phyloP scores from a whole-genome alignment of 495 filamentous ascomycete species.

The Aspergillus ellipticus region DNA sequence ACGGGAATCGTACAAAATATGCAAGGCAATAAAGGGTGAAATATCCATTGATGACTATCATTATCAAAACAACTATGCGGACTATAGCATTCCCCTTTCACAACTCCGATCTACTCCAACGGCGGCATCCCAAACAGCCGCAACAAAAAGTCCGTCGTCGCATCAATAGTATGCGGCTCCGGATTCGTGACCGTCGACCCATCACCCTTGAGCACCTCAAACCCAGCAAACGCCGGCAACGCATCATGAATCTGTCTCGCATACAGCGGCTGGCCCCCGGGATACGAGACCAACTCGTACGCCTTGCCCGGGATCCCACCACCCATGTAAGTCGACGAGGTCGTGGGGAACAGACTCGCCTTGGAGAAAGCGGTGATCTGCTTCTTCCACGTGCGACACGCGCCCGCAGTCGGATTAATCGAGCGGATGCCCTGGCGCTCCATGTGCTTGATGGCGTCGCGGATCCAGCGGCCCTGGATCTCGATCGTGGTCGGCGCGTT shows the following conservation, averaged over 20 bases:
- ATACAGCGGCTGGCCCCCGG: conserved; percentile 39
- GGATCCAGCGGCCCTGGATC: conserved; percentile 50
- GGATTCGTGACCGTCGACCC: not conserved
- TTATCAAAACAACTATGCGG: too few relatives aligned
- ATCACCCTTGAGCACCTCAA: conserved; percentile 8
- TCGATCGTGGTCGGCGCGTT: conserved; percentile 50
- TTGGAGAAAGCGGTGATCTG: conserved; percentile 38
- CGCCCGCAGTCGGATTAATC: conserved; percentile 41
- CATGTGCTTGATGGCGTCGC: conserved; percentile 41
- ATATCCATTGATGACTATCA: too few relatives aligned
- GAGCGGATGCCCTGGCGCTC: conserved; percentile 36
- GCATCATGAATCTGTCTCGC: conserved; percentile 30
- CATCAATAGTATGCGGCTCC: not conserved
- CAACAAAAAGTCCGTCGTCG: not conserved
- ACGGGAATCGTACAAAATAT: too few relatives aligned
- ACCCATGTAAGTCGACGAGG: conserved; percentile 49
- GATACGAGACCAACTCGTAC: conserved; percentile 42
- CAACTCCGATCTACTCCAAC: not conserved
- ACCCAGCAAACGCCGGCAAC: conserved; percentile 27
- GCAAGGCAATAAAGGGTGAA: too few relatives aligned
- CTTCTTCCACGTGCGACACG: conserved; percentile 44
- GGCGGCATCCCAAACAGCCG: not conserved
- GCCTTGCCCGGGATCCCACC: conserved; percentile 46
- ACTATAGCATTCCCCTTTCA: too few relatives aligned
- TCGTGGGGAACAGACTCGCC: conserved; percentile 45